phyloP scores from a whole-genome alignment of 306 rosid genomes.

The Cajanus cajan region DNA sequence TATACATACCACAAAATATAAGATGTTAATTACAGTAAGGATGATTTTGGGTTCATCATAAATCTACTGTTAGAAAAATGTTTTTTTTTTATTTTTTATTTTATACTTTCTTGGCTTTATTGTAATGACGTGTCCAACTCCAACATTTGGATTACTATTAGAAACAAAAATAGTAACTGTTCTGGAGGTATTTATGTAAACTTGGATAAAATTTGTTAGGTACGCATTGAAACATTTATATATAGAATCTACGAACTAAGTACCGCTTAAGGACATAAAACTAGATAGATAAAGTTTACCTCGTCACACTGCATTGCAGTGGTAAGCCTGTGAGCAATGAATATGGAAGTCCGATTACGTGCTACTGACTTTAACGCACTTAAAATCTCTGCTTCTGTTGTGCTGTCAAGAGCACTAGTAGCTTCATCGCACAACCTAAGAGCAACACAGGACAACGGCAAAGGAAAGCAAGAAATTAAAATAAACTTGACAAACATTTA shows the following conservation, averaged over 20 bases:
- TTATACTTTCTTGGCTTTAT: background rate
- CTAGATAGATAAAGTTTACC: conserved; percentile 45
- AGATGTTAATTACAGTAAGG: background rate
- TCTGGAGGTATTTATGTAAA: background rate
- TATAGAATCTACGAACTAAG: background rate
- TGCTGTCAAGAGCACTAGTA: conserved; percentile 98
- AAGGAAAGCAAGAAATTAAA: conserved; percentile 1
- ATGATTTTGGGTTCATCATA: background rate
- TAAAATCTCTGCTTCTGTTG: conserved; percentile 95
- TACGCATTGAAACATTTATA: background rate
- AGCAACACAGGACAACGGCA: conserved; percentile 12
- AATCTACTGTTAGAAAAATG: background rate
- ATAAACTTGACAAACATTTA: background rate
- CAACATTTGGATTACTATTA: background rate
- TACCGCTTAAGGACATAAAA: background rate
- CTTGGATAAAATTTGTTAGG: background rate
- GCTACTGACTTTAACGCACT: conserved; percentile 75
- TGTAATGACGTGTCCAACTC: background rate
- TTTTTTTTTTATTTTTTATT: background rate
- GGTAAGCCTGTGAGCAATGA: conserved; percentile 97
- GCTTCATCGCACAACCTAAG: conserved; percentile 95
- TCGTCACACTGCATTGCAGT: conserved; percentile 99
- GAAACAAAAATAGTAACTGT: conserved; percentile 3
- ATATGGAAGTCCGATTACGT: conserved; percentile 80
- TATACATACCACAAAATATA: background rate